Evolutionary conservation across 768 basidiomycete species (phyloP).

Genomic region (Pulveroboletus sp.): DNA sequence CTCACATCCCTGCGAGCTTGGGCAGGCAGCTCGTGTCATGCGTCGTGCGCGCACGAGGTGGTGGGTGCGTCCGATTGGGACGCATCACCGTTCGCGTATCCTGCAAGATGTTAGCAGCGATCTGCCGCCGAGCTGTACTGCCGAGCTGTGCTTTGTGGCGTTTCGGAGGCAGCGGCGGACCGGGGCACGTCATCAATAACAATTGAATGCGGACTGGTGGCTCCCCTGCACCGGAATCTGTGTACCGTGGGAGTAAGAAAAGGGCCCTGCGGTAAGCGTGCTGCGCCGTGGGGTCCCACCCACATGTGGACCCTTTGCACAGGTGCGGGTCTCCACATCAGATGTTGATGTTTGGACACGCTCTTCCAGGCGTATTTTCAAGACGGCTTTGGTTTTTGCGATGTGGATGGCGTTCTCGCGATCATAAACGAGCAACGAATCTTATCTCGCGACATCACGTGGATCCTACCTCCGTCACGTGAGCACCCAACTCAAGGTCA

Average conservation of each 20-base stretch:
- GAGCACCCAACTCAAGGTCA: too few relatives aligned
- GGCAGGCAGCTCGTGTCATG: too few relatives aligned
- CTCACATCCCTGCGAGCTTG: neutral
- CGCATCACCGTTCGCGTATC: neutral
- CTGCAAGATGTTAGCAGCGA: neutral
- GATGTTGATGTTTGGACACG: too few relatives aligned
- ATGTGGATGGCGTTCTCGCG: too few relatives aligned
- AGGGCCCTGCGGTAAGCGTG: too few relatives aligned
- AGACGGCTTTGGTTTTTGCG: too few relatives aligned
- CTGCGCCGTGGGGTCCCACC: slow-evolving; percentile 13
- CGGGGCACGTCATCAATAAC: slow-evolving; percentile 3
- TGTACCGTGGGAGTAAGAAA: slow-evolving; percentile 10
- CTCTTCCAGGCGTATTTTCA: too few relatives aligned
- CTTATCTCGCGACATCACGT: too few relatives aligned
- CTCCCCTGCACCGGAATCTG: slow-evolving; percentile 18
- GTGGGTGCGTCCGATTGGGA: neutral
- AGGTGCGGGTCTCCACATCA: neutral
- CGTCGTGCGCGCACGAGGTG: neutral
- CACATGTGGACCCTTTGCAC: slow-evolving; percentile 4
- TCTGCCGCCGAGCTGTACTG: neutral
- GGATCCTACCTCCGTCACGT: too few relatives aligned
- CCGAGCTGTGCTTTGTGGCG: slow-evolving; percentile 25
- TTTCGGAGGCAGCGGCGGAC: neutral
- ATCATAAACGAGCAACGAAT: too few relatives aligned
- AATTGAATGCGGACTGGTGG: slow-evolving; percentile 19